Evolutionary conservation across 768 basidiomycete species (phyloP), one percentile per base, ranked within the genome.

Genomic region (Lentinula raphanica): DNA sequence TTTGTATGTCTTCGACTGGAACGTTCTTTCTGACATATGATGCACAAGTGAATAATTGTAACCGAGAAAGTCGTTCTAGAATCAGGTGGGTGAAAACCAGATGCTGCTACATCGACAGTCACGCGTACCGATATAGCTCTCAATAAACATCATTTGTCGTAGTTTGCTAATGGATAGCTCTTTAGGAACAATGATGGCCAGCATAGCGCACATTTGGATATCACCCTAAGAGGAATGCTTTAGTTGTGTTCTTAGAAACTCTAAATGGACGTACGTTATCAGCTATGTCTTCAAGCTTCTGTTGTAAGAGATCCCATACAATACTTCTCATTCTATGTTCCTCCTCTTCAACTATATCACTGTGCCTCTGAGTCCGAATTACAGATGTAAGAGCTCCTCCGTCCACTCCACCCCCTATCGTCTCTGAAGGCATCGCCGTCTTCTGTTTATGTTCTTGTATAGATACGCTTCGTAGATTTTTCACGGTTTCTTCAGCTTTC

Each of bases 191-290:
- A 92, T 71, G 1, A 89, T 65, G 3, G 82, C 76, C 15, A 93
- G 66, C 77, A 89, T 82, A 1, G 88, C 83, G 69, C 90, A 92
- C 77, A 85, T 88, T 65, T 92, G 91, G 1, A 91, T 74, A 64
- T 93, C 86, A 13, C 91, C 91, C 87, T 92, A 48, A 25, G 15
- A n/a, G 59, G 3, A 40, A 21, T 17, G 38, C 13, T 21, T 55
- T 45, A 56, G 63, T n/a, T n/a, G n/a, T n/a, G 27, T 61, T 27
- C 58, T 58, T 42, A 55, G 39, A 56, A 40, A 32, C 25, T 58
- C 21, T 50, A 54, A 27, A 48, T 5, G 11, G 17, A 60, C 68
- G 25, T 58, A 88, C 88, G 72, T 83, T 74, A 59, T 86, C 84
- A 2, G 82, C 80, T 65, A 83, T 83, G n/a, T 71, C 70, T 59